Base-by-base conservation (phyloP, 176 grass and related monocot species). In the Lolium perenne region DNA sequence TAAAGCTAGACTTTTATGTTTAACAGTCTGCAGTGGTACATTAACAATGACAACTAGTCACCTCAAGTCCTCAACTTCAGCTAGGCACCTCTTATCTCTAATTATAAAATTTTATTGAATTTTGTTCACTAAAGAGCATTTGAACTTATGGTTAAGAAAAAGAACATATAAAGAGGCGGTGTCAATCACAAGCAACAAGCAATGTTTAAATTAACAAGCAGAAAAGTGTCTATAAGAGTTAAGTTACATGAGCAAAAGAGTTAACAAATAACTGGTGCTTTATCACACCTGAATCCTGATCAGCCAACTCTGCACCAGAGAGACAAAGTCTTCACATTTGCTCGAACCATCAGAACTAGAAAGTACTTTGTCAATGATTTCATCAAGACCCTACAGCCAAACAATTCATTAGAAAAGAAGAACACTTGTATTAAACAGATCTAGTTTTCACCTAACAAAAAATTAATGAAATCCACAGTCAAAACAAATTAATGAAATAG, bases 311-410 rank as follows among this genome's bases (percentile, higher is more conserved):
- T 91, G 84, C 68, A 95, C 96, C 76, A 89, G 50, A 17, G 74
- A 82, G 71, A 94, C 88, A 86, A 98, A 98, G 78, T 95, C 88
- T 86, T 95, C 74, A 79, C 96, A 92, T 47, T 46, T 93, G 17
- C 71, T 94, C 71, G 88, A 92, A 83, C 88, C 93, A 85, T 95
- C 96, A 92, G 43, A 69, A 86, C 85, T 91, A 22, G 2, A 23
- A 51, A 98, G 96, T 67, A 81, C 7, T 76, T 87, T 95, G 78
- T 92, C 74, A 47, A 86, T 63, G 58, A 95, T 95, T 64, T 98
- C 96, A 87, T 98, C 75, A 85, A 90, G 88, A 68, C 87, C 87
- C 93, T 94, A 79, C 75, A 87, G 41, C 45, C 8, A 41, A 11
- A 69, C 41, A 76, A 23, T 83, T 56, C 7, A 63, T 86, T 64